Evolutionary conservation across 176 grass and related monocot species (phyloP).

Genomic region (Zoysia japonica): DNA sequence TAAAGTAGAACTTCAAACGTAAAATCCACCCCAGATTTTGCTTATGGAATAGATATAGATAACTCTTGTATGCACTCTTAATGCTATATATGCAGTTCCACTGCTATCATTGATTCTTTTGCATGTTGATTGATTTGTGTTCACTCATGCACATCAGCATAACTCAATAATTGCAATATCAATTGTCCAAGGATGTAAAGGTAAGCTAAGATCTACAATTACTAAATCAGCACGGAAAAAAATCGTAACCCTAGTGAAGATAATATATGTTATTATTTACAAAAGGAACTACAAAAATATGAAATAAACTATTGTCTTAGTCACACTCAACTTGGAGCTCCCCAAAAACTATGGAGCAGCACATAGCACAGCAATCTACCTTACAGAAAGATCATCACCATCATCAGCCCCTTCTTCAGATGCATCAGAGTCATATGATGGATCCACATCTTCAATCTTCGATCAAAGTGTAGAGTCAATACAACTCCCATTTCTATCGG

Average conservation of each 20-base stretch:
- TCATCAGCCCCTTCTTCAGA: conserved; percentile 46
- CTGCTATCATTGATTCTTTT: not conserved
- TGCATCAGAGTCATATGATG: conserved; percentile 43
- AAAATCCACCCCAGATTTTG: not conserved
- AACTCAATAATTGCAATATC: not conserved
- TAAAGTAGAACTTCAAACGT: too few relatives aligned
- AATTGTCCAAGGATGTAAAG: conserved; percentile 19
- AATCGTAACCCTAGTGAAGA: not conserved
- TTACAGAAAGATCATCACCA: conserved; percentile 62
- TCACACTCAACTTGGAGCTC: conserved; percentile 36
- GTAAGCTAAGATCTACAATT: not conserved
- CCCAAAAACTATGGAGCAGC: conserved; percentile 24
- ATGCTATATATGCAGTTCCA: not conserved
- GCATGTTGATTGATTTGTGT: not conserved
- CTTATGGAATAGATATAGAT: not conserved
- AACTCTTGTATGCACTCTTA: conserved; percentile 15
- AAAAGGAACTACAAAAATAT: conserved; percentile 21
- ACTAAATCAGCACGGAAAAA: conserved; percentile 1
- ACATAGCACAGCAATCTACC: conserved; percentile 39
- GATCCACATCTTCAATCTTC: conserved; percentile 63
- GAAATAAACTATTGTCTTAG: conserved; percentile 23
- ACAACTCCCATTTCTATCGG: conserved; percentile 11
- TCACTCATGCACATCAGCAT: not conserved
- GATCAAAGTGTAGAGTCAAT: conserved; percentile 51
- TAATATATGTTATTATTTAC: conserved; percentile 14